Base-by-base conservation (phyloP, 2,329 filamentous ascomycete genomes). In the Ophiostoma novo-ulmi region DNA sequence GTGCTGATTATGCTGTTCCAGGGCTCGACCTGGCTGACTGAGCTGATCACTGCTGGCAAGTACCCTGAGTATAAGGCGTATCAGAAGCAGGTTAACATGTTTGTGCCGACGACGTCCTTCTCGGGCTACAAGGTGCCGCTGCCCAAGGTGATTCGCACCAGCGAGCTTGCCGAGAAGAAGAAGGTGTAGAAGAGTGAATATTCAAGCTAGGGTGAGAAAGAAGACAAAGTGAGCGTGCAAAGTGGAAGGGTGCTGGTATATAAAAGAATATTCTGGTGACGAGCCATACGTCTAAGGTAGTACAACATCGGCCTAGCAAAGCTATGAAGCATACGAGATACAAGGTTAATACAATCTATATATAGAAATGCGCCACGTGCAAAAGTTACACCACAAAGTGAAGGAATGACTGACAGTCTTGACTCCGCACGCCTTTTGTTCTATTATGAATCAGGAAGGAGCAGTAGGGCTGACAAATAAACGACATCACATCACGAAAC, bases 51-150 rank as follows among this genome's bases (percentile, higher is more conserved):
- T 1, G 81, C 88, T 3, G 82, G 85, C 70, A 99, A 98, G 79
- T 99, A 99, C 78, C 84, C 91, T 0, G 93, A 97, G 75, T 99
- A 99, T 80, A 84, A 84, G 74, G 83, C 91, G 39, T 99, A 99
- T 78, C 92, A 97, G 82, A 84, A 86, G 74, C 85, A 89, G 71
- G 92, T 98, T 4, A 91, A 91, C 73, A 93, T 88, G 79, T 97
- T 97, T 78, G 80, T 97, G 69, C 95, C 95, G 1, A 87, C 76
- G 44, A 87, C 76, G 41, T 79, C 81, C 3, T 68, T 85, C 13
- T 55, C 39, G 13, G 77, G 81, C 0, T 88, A 86, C 75, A 77
- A 78, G 73, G 74, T 81, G 14, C 80, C 68, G 77, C 69, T 74
- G 66, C 81, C 83, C 65, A 85, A 82, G 76, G 73, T 85, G 36